phyloP scores from a whole-genome alignment of 148 eudicot genomes.

The Polygonum maritimum region DNA sequence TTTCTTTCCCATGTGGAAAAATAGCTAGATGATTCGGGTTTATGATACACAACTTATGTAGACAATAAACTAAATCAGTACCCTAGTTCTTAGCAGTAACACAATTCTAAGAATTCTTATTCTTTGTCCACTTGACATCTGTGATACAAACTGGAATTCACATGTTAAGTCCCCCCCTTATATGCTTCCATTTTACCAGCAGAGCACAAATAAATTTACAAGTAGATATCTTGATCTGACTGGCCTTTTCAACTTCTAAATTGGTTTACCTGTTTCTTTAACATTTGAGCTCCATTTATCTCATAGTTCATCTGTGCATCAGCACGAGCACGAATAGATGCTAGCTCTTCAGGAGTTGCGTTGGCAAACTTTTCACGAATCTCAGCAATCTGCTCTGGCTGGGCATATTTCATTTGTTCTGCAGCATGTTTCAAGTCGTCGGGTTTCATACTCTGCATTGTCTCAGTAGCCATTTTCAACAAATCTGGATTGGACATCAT shows the following conservation, averaged over 20 bases:
- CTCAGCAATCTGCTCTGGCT: constrained; percentile 84
- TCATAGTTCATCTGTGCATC: constrained; percentile 74
- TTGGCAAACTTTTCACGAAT: constrained; percentile 93
- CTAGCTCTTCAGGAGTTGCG: constrained; percentile 80
- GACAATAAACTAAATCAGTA: not conserved
- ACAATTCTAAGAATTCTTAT: not conserved
- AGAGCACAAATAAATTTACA: not conserved
- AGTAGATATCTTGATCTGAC: not conserved
- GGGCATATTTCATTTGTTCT: constrained; percentile 78
- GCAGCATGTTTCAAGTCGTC: constrained; percentile 87
- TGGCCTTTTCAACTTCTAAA: not conserved
- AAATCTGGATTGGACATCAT: constrained; percentile 98
- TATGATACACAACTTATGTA: not conserved
- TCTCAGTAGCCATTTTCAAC: constrained; percentile 89
- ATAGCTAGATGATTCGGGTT: not conserved
- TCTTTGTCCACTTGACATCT: not conserved
- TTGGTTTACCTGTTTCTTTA: constrained; percentile 72
- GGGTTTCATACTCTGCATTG: constrained; percentile 78
- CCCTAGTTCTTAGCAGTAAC: not conserved
- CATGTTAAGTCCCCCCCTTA: not conserved
- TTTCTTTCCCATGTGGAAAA: not conserved
- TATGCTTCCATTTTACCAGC: not conserved
- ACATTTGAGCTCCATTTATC: constrained; percentile 65
- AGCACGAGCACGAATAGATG: constrained; percentile 67
- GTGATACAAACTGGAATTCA: not conserved